Evolutionary conservation across 257 asterid species (phyloP).

Genomic region (Jasminum sambac): DNA sequence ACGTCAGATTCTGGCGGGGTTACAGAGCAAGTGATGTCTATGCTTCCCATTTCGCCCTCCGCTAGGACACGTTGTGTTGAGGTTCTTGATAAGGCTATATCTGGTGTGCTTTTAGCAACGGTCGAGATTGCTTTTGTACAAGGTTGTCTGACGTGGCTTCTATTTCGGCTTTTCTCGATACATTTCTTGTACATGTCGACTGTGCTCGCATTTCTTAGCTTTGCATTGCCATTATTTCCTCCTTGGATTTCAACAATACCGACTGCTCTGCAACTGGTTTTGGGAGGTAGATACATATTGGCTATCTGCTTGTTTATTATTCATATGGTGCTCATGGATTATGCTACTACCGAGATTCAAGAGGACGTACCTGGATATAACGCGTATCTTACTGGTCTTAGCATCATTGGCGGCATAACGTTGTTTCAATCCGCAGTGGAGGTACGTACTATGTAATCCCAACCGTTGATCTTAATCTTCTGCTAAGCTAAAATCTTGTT

Average conservation of each 20-base stretch:
- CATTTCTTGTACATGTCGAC: constrained; percentile 92
- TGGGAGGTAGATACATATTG: constrained; percentile 74
- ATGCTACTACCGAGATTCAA: constrained; percentile 71
- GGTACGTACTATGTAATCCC: constrained; percentile 41
- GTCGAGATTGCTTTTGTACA: constrained; percentile 86
- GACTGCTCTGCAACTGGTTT: constrained; percentile 66
- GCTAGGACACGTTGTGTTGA: constrained; percentile 78
- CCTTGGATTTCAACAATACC: constrained; percentile 80
- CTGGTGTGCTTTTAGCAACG: constrained; percentile 84
- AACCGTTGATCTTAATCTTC: neutral
- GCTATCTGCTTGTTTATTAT: constrained; percentile 56
- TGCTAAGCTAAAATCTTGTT: neutral
- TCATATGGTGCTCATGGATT: constrained; percentile 81
- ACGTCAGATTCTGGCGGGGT: constrained; percentile 97
- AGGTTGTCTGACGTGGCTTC: constrained; percentile 96
- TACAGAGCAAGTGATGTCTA: constrained; percentile 82
- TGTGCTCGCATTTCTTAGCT: constrained; percentile 73
- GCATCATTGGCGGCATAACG: constrained; percentile 98
- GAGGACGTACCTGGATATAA: constrained; percentile 88
- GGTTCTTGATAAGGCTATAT: constrained; percentile 78
- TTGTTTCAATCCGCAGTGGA: constrained; percentile 82
- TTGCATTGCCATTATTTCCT: constrained; percentile 78
- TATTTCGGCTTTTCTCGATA: constrained; percentile 68
- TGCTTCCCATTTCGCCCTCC: constrained; percentile 80
- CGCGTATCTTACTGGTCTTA: constrained; percentile 89